Percentiles rank a stretch among this genome's conserved stretches.
Evolutionary conservation across 768 basidiomycete species (phyloP).

Genomic region (Lactarius vividus): DNA sequence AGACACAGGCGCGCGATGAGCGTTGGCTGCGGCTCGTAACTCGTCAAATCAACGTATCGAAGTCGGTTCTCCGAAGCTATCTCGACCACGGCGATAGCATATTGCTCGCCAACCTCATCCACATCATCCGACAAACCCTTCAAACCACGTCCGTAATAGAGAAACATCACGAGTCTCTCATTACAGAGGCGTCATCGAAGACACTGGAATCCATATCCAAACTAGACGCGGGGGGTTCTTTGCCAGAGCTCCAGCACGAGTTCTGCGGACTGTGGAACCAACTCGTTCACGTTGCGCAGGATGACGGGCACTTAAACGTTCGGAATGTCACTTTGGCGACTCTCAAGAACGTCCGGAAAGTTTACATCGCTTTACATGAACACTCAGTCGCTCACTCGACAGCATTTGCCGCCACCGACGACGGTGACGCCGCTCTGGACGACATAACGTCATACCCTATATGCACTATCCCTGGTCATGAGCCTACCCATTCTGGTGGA

Average conservation of each 20-base stretch:
- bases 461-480: neutral
- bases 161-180: neutral
- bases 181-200: neutral
- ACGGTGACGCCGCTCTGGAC: neutral
- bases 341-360: slow-evolving; percentile 14
- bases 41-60: neutral
- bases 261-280: slow-evolving; percentile 12
- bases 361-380: slow-evolving; percentile 6
- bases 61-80: neutral
- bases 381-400: no score
- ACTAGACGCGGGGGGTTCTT: neutral
- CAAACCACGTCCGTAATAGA: neutral
- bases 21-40: neutral
- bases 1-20: neutral
- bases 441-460: neutral
- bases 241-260: neutral
- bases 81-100: neutral
- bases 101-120: neutral
- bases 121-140: neutral
- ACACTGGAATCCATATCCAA: slow-evolving; percentile 4
- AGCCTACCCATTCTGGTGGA: neutral
- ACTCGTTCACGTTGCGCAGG: neutral
- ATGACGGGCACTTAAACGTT: neutral
- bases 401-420: neutral
- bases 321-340: neutral